Evolutionary conservation across 345 rosid species (phyloP), one percentile per base, ranked within the genome.

Genomic region (Citrus unshiu): DNA sequence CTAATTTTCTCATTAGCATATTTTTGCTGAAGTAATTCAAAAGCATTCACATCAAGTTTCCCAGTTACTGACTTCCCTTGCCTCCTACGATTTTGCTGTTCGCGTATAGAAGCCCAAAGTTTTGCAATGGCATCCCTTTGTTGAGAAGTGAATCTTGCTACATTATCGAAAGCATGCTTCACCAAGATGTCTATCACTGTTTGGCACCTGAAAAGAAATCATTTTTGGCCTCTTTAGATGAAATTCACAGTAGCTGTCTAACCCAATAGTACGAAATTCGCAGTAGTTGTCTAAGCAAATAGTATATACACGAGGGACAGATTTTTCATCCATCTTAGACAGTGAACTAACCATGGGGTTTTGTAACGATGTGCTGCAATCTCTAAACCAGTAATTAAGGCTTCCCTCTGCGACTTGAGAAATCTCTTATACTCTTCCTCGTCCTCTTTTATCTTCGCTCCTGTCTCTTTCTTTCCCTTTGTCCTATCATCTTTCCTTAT

Each of bases 141-240:
- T 32, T 56, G 85, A 59, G 91, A 83, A 10, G 97, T 94, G 88
- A 96, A 94, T 83, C 91, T 96, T 27, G 86, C 75, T 70, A 89
- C 91, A 72, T 93, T 90, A 73, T 96, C 98, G 64, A 73, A 92
- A 8, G 99, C 99, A 81, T 91, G 97, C 88, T 96, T 93, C 63
- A 92, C 99, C 88, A 96, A 80, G 83, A 96, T 96, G 86, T 94
- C 99, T 84, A 96, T 93, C 69, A 86, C 95, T 1, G 97, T 96
- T 86, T 96, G 99, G 78, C 99, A 96, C 99, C 98, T 96, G 86
- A 65, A 70, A 86, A 73, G 58, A 67, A 77, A 58, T 54, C 1
- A 25, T 19, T 19, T 66, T 25, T 1, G 24, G 34, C 37, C 57
- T 59, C 70, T 54, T 54, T 27, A 14, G 59, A 56, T 61, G 12